A percentile compares a stretch with the other conserved stretches of the same genome.
Conservation (phyloP, 2,329 filamentous ascomycete genomes). For the Xylariaceae sp. region DNA sequence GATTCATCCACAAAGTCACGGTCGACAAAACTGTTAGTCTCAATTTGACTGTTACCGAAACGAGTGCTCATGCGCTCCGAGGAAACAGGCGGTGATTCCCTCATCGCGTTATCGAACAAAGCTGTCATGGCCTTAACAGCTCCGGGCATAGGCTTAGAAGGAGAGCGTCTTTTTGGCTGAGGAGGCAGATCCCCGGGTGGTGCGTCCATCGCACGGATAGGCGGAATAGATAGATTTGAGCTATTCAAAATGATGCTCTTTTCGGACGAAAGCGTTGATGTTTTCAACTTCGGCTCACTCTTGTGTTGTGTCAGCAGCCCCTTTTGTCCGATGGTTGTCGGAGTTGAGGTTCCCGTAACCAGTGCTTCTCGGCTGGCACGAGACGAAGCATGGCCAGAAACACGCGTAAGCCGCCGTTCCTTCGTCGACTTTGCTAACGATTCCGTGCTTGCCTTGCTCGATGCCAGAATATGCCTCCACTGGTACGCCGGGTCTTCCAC, state of each 20-base stretch:
- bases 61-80: constrained; percentile 11
- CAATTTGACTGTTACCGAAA: constrained; percentile 12
- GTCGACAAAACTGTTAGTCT: constrained; percentile 21
- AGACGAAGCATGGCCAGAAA: constrained; percentile 7
- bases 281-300: constrained; percentile 12
- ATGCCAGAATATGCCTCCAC: constrained; percentile 22
- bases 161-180: constrained; percentile 18
- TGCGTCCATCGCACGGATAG: not conserved
- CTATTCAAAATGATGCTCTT: constrained; percentile 11
- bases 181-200: not conserved
- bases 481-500: constrained; percentile 10
- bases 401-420: constrained; percentile 25
- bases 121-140: constrained; percentile 48
- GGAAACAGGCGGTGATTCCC: constrained; percentile 22
- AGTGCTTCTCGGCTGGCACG: constrained; percentile 17
- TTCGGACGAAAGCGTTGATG: constrained; percentile 14
- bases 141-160: constrained; percentile 28
- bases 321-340: constrained; percentile 22
- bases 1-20: constrained; percentile 14
- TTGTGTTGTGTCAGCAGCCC: constrained; percentile 12
- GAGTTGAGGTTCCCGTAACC: not conserved
- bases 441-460: constrained; percentile 25
- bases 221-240: not conserved
- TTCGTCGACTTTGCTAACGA: constrained; percentile 23
- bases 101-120: constrained; percentile 41